Conservation (phyloP, 108 stramenopile genomes). For the Skeletonema menzelii region DNA sequence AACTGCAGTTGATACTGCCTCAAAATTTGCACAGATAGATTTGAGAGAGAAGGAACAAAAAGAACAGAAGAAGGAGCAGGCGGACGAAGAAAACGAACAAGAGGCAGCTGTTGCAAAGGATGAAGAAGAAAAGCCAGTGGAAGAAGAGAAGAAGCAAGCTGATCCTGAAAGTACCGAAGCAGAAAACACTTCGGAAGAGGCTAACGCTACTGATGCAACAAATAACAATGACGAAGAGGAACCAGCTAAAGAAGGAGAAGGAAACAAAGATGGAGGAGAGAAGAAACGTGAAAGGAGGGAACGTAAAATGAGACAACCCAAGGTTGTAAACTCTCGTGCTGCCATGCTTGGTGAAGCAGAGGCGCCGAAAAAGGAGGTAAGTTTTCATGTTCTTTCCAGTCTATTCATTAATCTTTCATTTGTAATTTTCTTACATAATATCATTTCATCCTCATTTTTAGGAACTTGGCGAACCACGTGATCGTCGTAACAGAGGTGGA, state of each 20-base stretch:
- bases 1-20: conserved; percentile 49
- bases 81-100: neutral
- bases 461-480: conserved; percentile 26
- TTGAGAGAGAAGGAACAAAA: conserved; percentile 22
- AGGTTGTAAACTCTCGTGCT: conserved; percentile 74
- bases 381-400: neutral
- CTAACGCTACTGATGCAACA: conserved; percentile 13
- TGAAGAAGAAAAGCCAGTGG: conserved; percentile 5
- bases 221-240: conserved; percentile 5
- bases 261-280: neutral
- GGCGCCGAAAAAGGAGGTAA: conserved; percentile 50
- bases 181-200: conserved; percentile 21
- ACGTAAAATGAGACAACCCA: conserved; percentile 52
- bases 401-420: conserved; percentile 11
- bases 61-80: conserved; percentile 12
- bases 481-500: conserved; percentile 16
- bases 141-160: conserved; percentile 27
- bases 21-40: conserved; percentile 31
- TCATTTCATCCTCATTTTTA: conserved; percentile 57
- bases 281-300: conserved; percentile 18
- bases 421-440: conserved; percentile 19
- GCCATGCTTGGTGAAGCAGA: conserved; percentile 61
- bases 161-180: conserved; percentile 2
- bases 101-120: conserved; percentile 4
- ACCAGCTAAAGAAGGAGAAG: neutral